phyloP scores from a whole-genome alignment of 2,329 filamentous ascomycete genomes.

The Macroventuria anomochaeta region DNA sequence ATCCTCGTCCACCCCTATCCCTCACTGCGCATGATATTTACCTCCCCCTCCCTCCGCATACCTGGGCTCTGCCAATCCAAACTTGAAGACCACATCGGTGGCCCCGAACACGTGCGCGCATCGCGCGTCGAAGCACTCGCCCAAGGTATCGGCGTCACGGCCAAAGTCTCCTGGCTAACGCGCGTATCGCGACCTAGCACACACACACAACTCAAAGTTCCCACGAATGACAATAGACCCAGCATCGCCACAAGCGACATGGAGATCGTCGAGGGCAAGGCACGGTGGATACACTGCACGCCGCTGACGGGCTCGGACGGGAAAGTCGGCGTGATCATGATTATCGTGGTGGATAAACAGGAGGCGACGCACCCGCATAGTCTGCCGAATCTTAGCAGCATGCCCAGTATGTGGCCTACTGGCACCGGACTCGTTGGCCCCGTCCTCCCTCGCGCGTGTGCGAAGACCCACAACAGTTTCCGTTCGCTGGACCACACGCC shows the following conservation, averaged over 20 bases:
- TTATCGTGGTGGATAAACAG: constrained; percentile 70
- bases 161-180: constrained; percentile 69
- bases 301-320: constrained; percentile 70
- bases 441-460: not conserved
- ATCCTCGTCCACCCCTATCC: constrained; percentile 55
- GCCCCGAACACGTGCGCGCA: constrained; percentile 57
- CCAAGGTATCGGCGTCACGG: constrained; percentile 73
- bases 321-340: constrained; percentile 76
- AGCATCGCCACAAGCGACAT: constrained; percentile 2
- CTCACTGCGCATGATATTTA: constrained; percentile 55
- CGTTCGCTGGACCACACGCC: not conserved
- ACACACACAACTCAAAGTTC: not conserved
- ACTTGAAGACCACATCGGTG: constrained; percentile 54
- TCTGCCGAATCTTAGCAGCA: not conserved
- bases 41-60: constrained; percentile 54
- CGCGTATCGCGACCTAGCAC: not conserved
- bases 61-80: constrained; percentile 54
- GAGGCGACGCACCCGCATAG: constrained; percentile 46
- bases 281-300: constrained; percentile 77
- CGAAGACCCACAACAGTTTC: constrained; percentile 1
- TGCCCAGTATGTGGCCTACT: not conserved
- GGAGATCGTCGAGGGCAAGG: constrained; percentile 57
- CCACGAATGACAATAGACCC: constrained; percentile 9
- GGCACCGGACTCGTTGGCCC: not conserved
- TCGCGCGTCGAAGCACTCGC: constrained; percentile 65